Conservation (phyloP, 1,284 basidiomycete genomes). For the Apiotrichum laibachii region DNA sequence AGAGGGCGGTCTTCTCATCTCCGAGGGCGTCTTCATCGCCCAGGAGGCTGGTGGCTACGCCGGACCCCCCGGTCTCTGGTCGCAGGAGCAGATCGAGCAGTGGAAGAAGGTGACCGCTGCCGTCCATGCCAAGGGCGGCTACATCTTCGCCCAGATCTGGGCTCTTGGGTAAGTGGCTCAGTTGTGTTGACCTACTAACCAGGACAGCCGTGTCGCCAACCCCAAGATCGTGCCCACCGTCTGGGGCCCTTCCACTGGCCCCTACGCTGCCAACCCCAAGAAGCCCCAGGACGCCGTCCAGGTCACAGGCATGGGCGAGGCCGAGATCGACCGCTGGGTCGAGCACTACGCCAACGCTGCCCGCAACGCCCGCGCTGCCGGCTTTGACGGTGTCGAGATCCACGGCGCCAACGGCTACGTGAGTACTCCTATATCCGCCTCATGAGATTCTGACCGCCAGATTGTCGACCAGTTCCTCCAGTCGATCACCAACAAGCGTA, state of each 20-base stretch:
- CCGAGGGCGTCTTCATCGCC: slow-evolving; percentile 39
- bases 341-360: slow-evolving; percentile 56
- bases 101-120: slow-evolving; percentile 51
- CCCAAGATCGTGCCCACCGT: slow-evolving; percentile 13
- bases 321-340: slow-evolving; percentile 51
- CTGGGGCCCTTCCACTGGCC: slow-evolving; percentile 33
- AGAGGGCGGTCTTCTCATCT: slow-evolving; percentile 43
- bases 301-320: slow-evolving; percentile 24
- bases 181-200: neutral
- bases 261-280: slow-evolving; percentile 11
- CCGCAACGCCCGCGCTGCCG: slow-evolving; percentile 59
- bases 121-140: slow-evolving; percentile 55
- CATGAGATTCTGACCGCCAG: slow-evolving; percentile 3
- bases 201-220: slow-evolving; percentile 8
- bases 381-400: slow-evolving; percentile 65
- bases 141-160: slow-evolving; percentile 58
- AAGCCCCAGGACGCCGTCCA: neutral
- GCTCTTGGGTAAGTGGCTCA: slow-evolving; percentile 49
- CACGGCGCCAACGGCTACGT: slow-evolving; percentile 44
- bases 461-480: slow-evolving; percentile 60
- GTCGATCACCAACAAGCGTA: slow-evolving; percentile 57
- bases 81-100: slow-evolving; percentile 28
- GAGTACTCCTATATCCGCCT: no score
- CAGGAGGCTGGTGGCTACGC: slow-evolving; percentile 29
- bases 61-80: slow-evolving; percentile 33